Base-by-base conservation (phyloP, 2,329 filamentous ascomycete genomes). In the Exutisphaerella laricina region DNA sequence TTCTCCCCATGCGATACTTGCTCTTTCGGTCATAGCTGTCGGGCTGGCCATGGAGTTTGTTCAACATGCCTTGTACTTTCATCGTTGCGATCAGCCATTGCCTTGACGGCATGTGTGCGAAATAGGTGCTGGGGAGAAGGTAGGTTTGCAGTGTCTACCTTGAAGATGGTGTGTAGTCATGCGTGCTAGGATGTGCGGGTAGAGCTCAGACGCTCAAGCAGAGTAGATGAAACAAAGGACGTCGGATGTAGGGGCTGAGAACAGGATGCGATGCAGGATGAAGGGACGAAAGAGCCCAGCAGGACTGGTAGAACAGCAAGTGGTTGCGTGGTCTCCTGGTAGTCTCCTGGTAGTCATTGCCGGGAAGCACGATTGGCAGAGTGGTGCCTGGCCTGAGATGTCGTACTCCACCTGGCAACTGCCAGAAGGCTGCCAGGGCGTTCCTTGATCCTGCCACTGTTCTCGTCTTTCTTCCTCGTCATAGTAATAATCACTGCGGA, bases 1-100 rank as follows among this genome's bases (percentile, higher is more conserved):
- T 97, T 65, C 84, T 82, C 59, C 92, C 92, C 67, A 98, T 95
- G 57, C 77, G 82, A 69, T 98, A 98, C 66, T 84, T 86, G 51
- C 86, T 74, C 87, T 98, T 98, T 72, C 94, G 95, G 66, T 97
- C 92, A 74, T 98, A 98, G 72, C 88, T 96, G 58, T 94, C 88
- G 57, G 90, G 90, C 73, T 97, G 90, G 68, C 89, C 88, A 62
- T 94, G 87, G 61, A 96, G 84, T 78, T 90, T 88, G 72, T 90
- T 94, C 60, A 96, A 77, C 87, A 96, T 94, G 28, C 48, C 50
- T 42, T 55, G 52, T 33, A 55, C 52, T 55, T 49, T 25, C 32
- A 38, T 31, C 29, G 39, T 34, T 20, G 48, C 13, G 23, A 50
- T 55, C 44, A 55, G 52, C 52, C 39, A 35, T 47, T 43, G 42